A percentile compares a stretch with the other conserved stretches of the same genome.
Evolutionary conservation across 768 basidiomycete genomes (phyloP).

Genomic region (Amyloporia xantha): DNA sequence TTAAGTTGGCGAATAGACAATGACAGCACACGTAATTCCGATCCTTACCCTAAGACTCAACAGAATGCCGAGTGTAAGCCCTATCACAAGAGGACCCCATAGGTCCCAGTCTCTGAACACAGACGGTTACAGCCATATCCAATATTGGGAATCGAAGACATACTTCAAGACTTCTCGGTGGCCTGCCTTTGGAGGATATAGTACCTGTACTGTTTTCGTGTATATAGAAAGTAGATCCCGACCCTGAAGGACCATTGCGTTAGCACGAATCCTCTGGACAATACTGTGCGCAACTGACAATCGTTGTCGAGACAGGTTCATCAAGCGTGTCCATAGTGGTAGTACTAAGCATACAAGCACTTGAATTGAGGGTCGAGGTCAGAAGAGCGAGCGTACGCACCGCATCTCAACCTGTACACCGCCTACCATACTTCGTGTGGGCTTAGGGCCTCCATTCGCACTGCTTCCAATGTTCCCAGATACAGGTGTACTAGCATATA

Average conservation of each 20-base stretch:
- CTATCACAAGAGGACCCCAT: slow-evolving; percentile 90
- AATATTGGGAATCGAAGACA: too few species aligned
- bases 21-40: not conserved
- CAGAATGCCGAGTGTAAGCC: slow-evolving; percentile 73
- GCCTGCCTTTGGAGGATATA: slow-evolving; percentile 72
- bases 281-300: slow-evolving; percentile 48
- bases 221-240: slow-evolving; percentile 90
- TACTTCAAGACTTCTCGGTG: slow-evolving; percentile 80
- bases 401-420: slow-evolving; percentile 86
- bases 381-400: slow-evolving; percentile 33
- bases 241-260: slow-evolving; percentile 40
- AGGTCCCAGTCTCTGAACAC: slow-evolving; percentile 87
- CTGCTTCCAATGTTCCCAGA: slow-evolving; percentile 68
- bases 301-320: slow-evolving; percentile 84
- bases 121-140: slow-evolving; percentile 2
- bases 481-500: slow-evolving; percentile 32
- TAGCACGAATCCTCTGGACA: slow-evolving; percentile 2
- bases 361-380: slow-evolving; percentile 3
- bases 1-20: not conserved
- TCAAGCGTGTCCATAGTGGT: slow-evolving; percentile 87
- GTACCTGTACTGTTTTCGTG: slow-evolving; percentile 86
- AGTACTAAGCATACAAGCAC: slow-evolving; percentile 38
- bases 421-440: slow-evolving; percentile 65
- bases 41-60: slow-evolving; percentile 71
- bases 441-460: slow-evolving; percentile 32